Percentiles rank a stretch among this genome's conserved stretches.
These are phyloP conservation scores for Erigeron canadensis DNA, from an alignment of 129 eudicot genomes.

Conservation along the genomic window DNA sequence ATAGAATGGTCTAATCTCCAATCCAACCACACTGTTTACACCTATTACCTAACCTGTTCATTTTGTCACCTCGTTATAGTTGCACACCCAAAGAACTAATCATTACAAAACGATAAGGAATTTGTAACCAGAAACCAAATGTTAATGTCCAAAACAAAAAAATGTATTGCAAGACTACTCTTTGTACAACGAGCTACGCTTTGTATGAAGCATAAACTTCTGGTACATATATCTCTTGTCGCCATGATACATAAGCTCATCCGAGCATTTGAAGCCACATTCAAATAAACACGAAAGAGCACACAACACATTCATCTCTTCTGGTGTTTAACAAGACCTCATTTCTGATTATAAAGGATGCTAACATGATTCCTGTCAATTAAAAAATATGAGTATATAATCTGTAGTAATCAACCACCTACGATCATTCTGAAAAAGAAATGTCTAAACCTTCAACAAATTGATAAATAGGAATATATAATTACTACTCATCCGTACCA, in stretches of 20 bases:
- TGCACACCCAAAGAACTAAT: too few species aligned
- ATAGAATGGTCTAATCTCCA: too few species aligned
- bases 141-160: neutral
- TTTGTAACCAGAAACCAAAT: neutral
- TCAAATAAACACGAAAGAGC: neutral
- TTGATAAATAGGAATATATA: too few species aligned
- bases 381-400: neutral
- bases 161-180: neutral
- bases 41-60: too few species aligned
- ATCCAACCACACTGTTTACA: too few species aligned
- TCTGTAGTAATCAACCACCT: neutral
- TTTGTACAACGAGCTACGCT: neutral
- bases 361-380: neutral
- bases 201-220: neutral
- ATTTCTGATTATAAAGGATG: neutral
- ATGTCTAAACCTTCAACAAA: neutral
- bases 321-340: neutral
- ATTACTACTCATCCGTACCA: too few species aligned
- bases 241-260: neutral
- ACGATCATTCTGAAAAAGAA: neutral
- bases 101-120: neutral
- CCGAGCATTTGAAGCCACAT: neutral
- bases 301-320: neutral
- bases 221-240: neutral
- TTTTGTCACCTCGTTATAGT: too few species aligned